Evolutionary conservation across 2,329 filamentous ascomycete genomes (phyloP).

Genomic region (Colletotrichum chrysophilum): DNA sequence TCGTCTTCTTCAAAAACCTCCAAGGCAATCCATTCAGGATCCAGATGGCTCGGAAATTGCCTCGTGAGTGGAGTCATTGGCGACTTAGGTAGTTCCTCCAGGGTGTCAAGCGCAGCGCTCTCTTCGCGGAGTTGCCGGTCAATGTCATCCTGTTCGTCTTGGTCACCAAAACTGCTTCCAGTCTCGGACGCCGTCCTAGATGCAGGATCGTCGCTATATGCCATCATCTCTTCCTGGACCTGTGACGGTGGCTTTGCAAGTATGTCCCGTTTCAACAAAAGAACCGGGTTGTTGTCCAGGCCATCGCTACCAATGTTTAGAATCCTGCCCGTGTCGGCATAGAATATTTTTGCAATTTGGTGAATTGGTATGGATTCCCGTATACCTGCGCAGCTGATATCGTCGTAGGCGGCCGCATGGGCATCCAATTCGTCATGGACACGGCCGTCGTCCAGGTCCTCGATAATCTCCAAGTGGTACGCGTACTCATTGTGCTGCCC

Average conservation of each 20-base stretch:
- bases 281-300: constrained; percentile 74
- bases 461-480: constrained; percentile 82
- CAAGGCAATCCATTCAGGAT: constrained; percentile 90
- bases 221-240: constrained; percentile 36
- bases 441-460: constrained; percentile 73
- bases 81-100: constrained; percentile 13
- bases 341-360: constrained; percentile 87
- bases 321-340: constrained; percentile 88
- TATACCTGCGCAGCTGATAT: constrained; percentile 49
- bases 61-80: not conserved
- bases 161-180: not conserved
- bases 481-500: constrained; percentile 56
- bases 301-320: constrained; percentile 73
- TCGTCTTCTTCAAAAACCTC: constrained; percentile 76
- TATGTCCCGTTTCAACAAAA: constrained; percentile 75
- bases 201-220: not conserved
- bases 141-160: constrained; percentile 47
- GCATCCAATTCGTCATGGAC: constrained; percentile 48
- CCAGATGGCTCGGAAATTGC: constrained; percentile 75
- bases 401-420: constrained; percentile 40
- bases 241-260: constrained; percentile 65
- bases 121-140: constrained; percentile 51
- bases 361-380: constrained; percentile 58
- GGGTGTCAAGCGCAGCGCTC: constrained; percentile 25
- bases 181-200: not conserved